Percentiles rank a stretch among this genome's conserved stretches.
phyloP scores from a whole-genome alignment of 805 yeast genomes.

The Scheffersomyces ergatensis region DNA sequence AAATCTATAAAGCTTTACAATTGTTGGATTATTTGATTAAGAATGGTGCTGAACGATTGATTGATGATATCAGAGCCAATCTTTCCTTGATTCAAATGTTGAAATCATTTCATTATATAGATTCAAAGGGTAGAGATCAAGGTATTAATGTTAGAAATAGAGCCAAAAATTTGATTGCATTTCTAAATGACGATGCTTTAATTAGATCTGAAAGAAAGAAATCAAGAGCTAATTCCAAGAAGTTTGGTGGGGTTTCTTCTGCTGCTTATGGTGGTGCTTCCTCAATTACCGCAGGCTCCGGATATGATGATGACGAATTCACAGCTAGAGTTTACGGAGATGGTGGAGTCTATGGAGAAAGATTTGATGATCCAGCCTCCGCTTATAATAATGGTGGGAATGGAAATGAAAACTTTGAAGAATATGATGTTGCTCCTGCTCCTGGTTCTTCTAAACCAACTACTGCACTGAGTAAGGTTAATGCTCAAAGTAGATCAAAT shows the following conservation, averaged over 20 bases:
- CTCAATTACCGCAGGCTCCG: slow-evolving; percentile 31
- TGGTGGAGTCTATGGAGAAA: slow-evolving; percentile 67
- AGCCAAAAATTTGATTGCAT: slow-evolving; percentile 67
- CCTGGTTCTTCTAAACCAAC: slow-evolving; percentile 31
- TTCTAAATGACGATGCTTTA: slow-evolving; percentile 72
- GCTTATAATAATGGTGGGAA: slow-evolving; percentile 35
- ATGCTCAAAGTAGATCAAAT: slow-evolving; percentile 26
- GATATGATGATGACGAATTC: slow-evolving; percentile 50
- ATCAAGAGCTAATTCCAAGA: slow-evolving; percentile 82
- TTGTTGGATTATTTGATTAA: slow-evolving; percentile 86
- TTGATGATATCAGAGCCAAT: slow-evolving; percentile 90
- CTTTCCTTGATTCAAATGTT: slow-evolving; percentile 79
- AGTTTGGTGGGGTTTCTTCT: slow-evolving; percentile 73
- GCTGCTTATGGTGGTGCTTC: slow-evolving; percentile 52
- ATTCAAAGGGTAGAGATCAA: slow-evolving; percentile 91
- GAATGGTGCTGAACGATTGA: slow-evolving; percentile 92
- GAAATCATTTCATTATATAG: slow-evolving; percentile 90
- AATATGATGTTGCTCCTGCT: slow-evolving; percentile 48
- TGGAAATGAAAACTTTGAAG: slow-evolving; percentile 51
- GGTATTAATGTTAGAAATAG: slow-evolving; percentile 94
- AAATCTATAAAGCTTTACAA: slow-evolving; percentile 91
- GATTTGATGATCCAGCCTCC: slow-evolving; percentile 58
- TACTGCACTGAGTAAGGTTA: slow-evolving; percentile 32
- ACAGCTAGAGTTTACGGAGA: slow-evolving; percentile 62
- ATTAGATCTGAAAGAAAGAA: slow-evolving; percentile 85